Evolutionary conservation across 1,139 yeast genomes (phyloP).

Genomic region (Nakaseomyces delphensis): DNA sequence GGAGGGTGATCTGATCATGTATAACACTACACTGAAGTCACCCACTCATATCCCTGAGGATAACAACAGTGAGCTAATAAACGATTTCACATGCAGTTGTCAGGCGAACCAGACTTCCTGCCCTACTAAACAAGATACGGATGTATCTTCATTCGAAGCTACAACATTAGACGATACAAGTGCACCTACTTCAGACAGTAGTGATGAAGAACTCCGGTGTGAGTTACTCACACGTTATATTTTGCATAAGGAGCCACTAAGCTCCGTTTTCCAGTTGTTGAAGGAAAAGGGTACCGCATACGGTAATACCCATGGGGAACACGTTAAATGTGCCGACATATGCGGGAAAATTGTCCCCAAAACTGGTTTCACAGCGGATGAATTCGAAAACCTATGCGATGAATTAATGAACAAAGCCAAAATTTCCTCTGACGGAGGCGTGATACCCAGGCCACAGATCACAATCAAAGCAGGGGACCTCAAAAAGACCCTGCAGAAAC

Average conservation of each 20-base stretch:
- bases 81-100: constrained; percentile 5
- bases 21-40: not conserved
- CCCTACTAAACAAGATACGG: not conserved
- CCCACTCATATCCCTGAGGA: not conserved
- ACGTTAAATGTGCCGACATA: constrained; percentile 23
- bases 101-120: not conserved
- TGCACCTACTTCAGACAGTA: constrained; percentile 2
- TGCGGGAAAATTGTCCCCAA: constrained; percentile 93
- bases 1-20: not conserved
- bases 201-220: constrained; percentile 11
- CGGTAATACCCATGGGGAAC: not conserved
- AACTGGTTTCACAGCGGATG: constrained; percentile 84
- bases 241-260: constrained; percentile 11
- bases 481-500: constrained; percentile 42
- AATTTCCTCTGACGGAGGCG: constrained; percentile 69
- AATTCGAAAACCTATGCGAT: constrained; percentile 81
- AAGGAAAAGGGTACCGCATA: not conserved
- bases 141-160: not conserved
- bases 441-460: constrained; percentile 33
- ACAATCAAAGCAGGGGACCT: constrained; percentile 73
- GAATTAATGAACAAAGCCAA: constrained; percentile 86
- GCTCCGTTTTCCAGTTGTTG: constrained; percentile 6
- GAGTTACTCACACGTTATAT: constrained; percentile 13
- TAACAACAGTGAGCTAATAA: not conserved
- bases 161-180: constrained; percentile 6